phyloP scores from a whole-genome alignment of 768 basidiomycete species.

The Austroboletus festivus region DNA sequence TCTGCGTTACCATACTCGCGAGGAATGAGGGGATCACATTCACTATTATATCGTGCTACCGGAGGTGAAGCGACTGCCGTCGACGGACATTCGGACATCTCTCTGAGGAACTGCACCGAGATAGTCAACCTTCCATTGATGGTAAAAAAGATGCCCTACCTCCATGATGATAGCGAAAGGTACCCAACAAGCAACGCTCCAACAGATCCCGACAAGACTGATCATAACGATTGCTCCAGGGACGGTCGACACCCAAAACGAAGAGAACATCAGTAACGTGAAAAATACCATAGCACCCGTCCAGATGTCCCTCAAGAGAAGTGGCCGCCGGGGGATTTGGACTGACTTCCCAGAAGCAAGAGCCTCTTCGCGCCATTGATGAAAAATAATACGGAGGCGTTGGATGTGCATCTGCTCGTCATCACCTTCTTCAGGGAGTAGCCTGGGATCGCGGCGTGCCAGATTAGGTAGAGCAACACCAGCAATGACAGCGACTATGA shows the following conservation, averaged over 20 bases:
- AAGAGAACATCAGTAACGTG: constrained; percentile 72
- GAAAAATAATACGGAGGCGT: constrained; percentile 67
- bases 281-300: constrained; percentile 83
- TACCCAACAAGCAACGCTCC: constrained; percentile 98
- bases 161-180: constrained; percentile 99
- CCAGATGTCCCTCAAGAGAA: constrained; percentile 93
- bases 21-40: constrained; percentile 55
- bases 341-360: constrained; percentile 69
- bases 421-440: constrained; percentile 65
- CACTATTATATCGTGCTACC: constrained; percentile 32
- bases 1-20: constrained; percentile 45
- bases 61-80: constrained; percentile 11
- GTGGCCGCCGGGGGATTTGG: constrained; percentile 82
- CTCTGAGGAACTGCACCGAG: constrained; percentile 62
- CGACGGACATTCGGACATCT: constrained; percentile 45
- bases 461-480: constrained; percentile 81
- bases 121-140: background rate
- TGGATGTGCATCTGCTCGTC: constrained; percentile 73
- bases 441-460: constrained; percentile 73
- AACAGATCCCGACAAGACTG: constrained; percentile 85
- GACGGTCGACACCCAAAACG: constrained; percentile 83
- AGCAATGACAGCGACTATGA: constrained; percentile 77
- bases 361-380: constrained; percentile 83
- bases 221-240: constrained; percentile 76
- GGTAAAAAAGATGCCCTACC: constrained; percentile 53